These are phyloP conservation scores for Diaporthe sp. DNA, from an alignment of 2,329 filamentous ascomycete genomes.

Conservation along the genomic window DNA sequence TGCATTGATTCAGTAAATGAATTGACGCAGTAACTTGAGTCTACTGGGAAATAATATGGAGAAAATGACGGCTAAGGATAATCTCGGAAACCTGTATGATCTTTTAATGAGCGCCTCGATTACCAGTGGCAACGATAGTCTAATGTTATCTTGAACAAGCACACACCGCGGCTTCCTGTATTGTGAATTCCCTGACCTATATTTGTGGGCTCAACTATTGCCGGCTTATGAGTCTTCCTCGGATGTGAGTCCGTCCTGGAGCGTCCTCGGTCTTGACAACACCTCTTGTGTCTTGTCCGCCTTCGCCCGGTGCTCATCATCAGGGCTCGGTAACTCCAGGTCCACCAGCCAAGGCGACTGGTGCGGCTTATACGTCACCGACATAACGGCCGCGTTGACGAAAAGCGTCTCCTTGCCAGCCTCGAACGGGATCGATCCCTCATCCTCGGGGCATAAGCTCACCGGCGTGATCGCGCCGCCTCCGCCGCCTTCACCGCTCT, in stretches of 20 bases:
- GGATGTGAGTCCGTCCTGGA: not conserved
- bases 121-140: conserved; percentile 17
- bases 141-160: conserved; percentile 13
- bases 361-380: conserved; percentile 52
- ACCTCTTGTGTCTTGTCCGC: conserved; percentile 26
- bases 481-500: not conserved
- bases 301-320: conserved; percentile 31
- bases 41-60: not conserved
- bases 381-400: conserved; percentile 70
- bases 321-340: conserved; percentile 53
- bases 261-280: not conserved
- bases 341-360: conserved; percentile 68
- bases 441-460: conserved; percentile 55
- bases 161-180: not conserved
- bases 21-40: not conserved
- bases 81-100: not conserved
- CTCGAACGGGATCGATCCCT: conserved; percentile 44
- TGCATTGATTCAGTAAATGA: not conserved
- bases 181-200: not conserved
- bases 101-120: conserved; percentile 10
- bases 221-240: not conserved
- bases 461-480: conserved; percentile 42
- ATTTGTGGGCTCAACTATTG: not conserved
- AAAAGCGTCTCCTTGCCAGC: conserved; percentile 66
- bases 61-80: not conserved